Evolutionary conservation across 2,329 filamentous ascomycete genomes (phyloP), one percentile per base, ranked within the genome.

Genomic region (Helminthosporium solani): DNA sequence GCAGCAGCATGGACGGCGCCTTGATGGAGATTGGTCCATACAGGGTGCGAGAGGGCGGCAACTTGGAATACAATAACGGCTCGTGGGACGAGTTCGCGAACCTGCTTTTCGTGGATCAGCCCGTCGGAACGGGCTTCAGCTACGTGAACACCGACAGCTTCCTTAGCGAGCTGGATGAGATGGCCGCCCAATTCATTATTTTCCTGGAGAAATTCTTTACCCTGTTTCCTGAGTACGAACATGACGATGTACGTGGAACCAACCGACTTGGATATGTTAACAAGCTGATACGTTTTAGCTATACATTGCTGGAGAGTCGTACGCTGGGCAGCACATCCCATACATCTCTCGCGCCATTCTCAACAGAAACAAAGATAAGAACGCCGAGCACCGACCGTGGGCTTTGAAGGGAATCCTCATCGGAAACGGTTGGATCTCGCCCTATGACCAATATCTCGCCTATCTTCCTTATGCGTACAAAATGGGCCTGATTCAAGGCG

Each of bases 81-180:
- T 91, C 90, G 1, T 99, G 95, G 95, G 87, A 96, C 70, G 92
- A 99, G 74, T 99, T 97, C 64, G 90, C 94, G 54, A 99, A 99
- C 63, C 72, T 99, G 41, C 82, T 99, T 48, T 99, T 99, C 66
- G 89, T 99, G 49, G 94, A 99, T 66, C 95, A 97, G 66, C 94
- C 94, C 0, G 91, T 97, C 28, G 95, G 94, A 11, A 96, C 92
- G 1, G 94, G 94, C 2, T 99, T 88, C 75, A 99, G 94, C 73
- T 97, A 94, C 66, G 91, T 91, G 64, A 87, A 96, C 64, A 94
- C 89, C 12, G 81, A 99, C 70, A 88, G 84, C 61, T 97, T 88
- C 64, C 70, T 96, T 15, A 83, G 86, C 56, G 92, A 96, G 67
- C 78, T 99, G 50, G 81, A 87, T 48, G 82, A 91, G 56, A 96